Conservation (phyloP, 495 filamentous ascomycete species). For the Xylaria grammica region DNA sequence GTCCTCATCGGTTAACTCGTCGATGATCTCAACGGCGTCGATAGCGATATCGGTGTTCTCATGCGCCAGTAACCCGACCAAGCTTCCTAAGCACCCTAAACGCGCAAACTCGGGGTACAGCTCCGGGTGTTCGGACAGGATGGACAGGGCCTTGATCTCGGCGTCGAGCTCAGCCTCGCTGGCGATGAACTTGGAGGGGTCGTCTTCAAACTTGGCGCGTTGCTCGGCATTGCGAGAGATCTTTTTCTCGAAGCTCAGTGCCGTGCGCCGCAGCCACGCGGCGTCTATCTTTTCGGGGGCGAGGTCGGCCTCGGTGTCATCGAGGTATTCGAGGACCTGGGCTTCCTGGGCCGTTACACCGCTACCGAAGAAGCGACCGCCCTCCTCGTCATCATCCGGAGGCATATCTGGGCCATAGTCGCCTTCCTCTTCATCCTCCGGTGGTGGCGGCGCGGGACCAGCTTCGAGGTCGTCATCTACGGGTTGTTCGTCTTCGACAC, state of each 20-base stretch:
- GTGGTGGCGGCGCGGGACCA: conserved; percentile 43
- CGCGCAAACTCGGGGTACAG: conserved; percentile 84
- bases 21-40: conserved; percentile 85
- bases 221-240: conserved; percentile 93
- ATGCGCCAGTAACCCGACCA: conserved; percentile 85
- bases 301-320: conserved; percentile 43
- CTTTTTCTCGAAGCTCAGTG: conserved; percentile 86
- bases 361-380: conserved; percentile 93
- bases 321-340: conserved; percentile 87
- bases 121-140: conserved; percentile 84
- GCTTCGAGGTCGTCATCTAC: conserved; percentile 63
- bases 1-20: conserved; percentile 93
- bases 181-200: conserved; percentile 78
- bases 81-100: conserved; percentile 73
- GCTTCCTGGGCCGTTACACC: conserved; percentile 81
- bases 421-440: conserved; percentile 47
- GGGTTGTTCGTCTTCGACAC: conserved; percentile 58
- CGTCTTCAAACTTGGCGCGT: conserved; percentile 82
- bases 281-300: conserved; percentile 77
- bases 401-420: conserved; percentile 75
- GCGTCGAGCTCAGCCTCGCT: conserved; percentile 89
- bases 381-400: conserved; percentile 82
- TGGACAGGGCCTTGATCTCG: conserved; percentile 85
- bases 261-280: conserved; percentile 81
- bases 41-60: conserved; percentile 99